A percentile compares a stretch with the other conserved stretches of the same genome.
Evolutionary conservation across 345 rosid genomes (phyloP).

Genomic region (Hibiscus tridactylites): DNA sequence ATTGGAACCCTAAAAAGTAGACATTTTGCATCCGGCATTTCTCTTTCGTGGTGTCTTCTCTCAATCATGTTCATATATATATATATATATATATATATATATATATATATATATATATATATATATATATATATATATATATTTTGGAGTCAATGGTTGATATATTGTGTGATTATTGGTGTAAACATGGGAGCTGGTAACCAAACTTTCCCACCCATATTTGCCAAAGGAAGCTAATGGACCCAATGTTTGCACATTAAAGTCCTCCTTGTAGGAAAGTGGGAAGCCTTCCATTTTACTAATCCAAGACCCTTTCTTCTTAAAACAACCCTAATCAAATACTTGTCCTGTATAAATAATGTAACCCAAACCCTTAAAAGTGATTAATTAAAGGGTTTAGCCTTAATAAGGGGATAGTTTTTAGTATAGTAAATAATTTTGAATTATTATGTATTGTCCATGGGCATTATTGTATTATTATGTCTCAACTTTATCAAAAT

Average conservation of each 20-base stretch:
- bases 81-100: background rate
- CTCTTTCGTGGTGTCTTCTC: background rate
- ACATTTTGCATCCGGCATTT: background rate
- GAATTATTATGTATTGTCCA: no score
- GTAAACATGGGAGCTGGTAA: constrained; percentile 12
- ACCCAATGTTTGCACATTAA: constrained; percentile 6
- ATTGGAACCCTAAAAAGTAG: background rate
- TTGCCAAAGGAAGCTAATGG: constrained; percentile 4
- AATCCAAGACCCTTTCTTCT: constrained; percentile 4
- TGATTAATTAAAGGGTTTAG: background rate
- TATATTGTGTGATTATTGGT: constrained; percentile 1
- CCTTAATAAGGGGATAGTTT: background rate
- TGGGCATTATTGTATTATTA: no score
- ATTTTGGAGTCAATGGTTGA: constrained; percentile 8
- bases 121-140: background rate
- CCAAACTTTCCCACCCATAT: constrained; percentile 16
- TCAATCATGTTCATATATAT: constrained; percentile 5
- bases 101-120: background rate
- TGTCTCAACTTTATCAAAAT: no score
- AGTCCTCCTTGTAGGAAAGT: constrained; percentile 8
- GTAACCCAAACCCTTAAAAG: background rate
- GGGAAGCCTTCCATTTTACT: constrained; percentile 4
- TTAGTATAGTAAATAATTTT: background rate
- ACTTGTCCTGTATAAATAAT: background rate
- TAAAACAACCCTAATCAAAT: background rate